Percentiles rank a stretch among this genome's conserved stretches.
phyloP scores from a whole-genome alignment of 1,139 yeast species.

The Zygosaccharomyces sapae region DNA sequence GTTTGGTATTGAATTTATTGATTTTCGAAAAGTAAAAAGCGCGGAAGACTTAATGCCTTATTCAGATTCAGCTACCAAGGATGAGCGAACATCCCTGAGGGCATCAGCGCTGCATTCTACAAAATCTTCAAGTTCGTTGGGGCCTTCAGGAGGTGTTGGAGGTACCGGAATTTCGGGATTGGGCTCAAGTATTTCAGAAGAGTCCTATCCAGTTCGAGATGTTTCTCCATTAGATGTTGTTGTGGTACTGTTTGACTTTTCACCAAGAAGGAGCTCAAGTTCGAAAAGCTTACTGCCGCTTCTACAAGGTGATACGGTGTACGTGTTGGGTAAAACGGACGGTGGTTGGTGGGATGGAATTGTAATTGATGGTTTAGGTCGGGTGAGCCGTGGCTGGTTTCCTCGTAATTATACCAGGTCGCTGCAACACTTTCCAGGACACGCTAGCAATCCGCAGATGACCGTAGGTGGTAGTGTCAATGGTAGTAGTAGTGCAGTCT shows the following conservation, averaged over 20 bases:
- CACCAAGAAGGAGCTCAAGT: constrained; percentile 10
- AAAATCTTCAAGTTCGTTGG: constrained; percentile 1
- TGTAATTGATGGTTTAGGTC: constrained; percentile 31
- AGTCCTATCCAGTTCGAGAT: background rate
- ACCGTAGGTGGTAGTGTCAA: background rate
- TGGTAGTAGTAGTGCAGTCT: background rate
- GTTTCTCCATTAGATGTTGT: constrained; percentile 34
- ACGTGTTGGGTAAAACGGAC: constrained; percentile 45
- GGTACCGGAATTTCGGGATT: background rate
- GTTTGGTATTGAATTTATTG: background rate
- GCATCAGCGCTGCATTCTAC: constrained; percentile 2
- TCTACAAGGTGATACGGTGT: constrained; percentile 34
- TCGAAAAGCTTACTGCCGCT: constrained; percentile 18
- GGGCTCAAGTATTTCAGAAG: constrained; percentile 1
- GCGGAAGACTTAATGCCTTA: constrained; percentile 2
- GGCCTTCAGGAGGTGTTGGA: background rate
- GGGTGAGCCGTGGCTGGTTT: constrained; percentile 63
- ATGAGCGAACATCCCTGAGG: constrained; percentile 4
- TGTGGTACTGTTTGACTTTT: constrained; percentile 27
- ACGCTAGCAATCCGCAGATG: background rate
- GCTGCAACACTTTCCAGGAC: constrained; percentile 16
- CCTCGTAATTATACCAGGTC: constrained; percentile 49
- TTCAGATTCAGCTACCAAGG: constrained; percentile 4
- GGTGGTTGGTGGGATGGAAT: constrained; percentile 82
- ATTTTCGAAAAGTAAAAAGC: background rate